Conservation (phyloP, 176 grass and related monocot species). For the Tillandsia leiboldiana region DNA sequence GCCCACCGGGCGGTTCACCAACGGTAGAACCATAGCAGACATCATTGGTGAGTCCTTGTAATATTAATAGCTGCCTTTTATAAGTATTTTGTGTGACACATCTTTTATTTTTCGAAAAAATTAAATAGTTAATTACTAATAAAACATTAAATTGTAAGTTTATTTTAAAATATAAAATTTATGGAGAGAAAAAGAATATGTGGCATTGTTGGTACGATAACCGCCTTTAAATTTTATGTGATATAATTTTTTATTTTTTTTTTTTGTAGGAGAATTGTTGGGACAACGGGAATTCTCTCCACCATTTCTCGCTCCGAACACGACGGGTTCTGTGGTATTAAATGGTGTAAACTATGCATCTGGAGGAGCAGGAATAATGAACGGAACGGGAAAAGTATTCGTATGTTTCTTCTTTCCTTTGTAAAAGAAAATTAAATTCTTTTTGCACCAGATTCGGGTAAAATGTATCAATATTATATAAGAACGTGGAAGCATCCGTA, state of each 20-base stretch:
- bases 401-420: constrained; percentile 26
- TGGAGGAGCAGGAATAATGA: constrained; percentile 79
- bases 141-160: no score
- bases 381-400: constrained; percentile 59
- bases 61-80: background rate
- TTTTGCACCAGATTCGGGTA: no score
- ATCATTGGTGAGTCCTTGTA: constrained; percentile 43
- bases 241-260: background rate
- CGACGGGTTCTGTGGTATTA: constrained; percentile 43
- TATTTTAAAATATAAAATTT: no score
- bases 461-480: no score
- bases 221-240: no score
- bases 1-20: constrained; percentile 91
- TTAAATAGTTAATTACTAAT: no score
- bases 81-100: no score
- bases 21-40: constrained; percentile 87
- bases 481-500: no score
- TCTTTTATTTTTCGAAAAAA: no score
- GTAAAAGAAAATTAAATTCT: background rate
- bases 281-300: constrained; percentile 60
- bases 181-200: no score
- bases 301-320: constrained; percentile 71
- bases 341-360: constrained; percentile 95
- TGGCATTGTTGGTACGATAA: no score
- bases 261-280: constrained; percentile 59